Conservation (phyloP, 129 eudicot species). For the Deinandra increscens region DNA sequence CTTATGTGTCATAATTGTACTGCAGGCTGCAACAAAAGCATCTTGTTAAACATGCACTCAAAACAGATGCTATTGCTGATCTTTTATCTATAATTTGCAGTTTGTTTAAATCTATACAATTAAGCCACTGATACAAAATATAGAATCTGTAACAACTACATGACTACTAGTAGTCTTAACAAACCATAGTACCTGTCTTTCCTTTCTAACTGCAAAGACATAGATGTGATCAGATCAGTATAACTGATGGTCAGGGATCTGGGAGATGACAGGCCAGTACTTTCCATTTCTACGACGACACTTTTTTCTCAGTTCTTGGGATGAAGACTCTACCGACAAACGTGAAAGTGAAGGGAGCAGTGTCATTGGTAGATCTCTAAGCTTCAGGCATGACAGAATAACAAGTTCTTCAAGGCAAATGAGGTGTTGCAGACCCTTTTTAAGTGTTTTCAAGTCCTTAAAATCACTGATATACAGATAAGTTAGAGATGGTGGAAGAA, state of each 20-base stretch:
- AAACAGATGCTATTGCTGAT: too few relatives aligned
- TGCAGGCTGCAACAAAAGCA: too few relatives aligned
- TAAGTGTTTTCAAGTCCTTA: constrained; percentile 10
- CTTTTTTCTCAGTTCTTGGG: neutral
- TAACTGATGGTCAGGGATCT: constrained; percentile 7
- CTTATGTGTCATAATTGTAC: too few relatives aligned
- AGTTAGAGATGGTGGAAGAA: constrained; percentile 20
- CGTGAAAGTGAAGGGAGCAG: neutral
- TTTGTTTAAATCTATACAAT: too few relatives aligned
- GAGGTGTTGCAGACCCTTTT: constrained; percentile 23
- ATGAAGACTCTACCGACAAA: neutral
- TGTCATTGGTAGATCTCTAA: constrained; percentile 2
- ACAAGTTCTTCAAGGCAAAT: constrained; percentile 1
- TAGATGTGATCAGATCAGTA: too few relatives aligned
- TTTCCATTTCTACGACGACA: constrained; percentile 13
- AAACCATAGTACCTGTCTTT: too few relatives aligned
- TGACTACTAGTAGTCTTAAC: too few relatives aligned
- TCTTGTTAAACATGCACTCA: too few relatives aligned
- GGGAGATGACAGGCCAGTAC: constrained; percentile 18
- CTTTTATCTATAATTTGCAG: too few relatives aligned
- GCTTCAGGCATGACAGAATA: constrained; percentile 17
- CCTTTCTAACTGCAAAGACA: too few relatives aligned
- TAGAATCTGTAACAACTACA: too few relatives aligned
- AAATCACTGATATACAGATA: neutral
- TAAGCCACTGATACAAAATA: too few relatives aligned